Evolutionary conservation across 768 basidiomycete species (phyloP).

Genomic region (Russula sp.): DNA sequence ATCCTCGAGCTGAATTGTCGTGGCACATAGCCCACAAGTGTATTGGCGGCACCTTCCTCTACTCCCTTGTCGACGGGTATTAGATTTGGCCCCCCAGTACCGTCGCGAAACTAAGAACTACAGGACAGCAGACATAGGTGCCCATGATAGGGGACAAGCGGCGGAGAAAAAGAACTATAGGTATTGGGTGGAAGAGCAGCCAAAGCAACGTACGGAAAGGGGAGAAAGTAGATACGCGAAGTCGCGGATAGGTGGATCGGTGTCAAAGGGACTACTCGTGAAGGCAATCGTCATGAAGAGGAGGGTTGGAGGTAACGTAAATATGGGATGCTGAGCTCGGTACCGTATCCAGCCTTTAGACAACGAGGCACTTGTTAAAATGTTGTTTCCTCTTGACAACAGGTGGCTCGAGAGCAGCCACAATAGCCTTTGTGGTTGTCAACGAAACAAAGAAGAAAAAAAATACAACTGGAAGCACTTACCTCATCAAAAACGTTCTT

Average conservation of each 20-base stretch:
- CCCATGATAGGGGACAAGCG: slow-evolving; percentile 3
- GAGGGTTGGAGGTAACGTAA: slow-evolving; percentile 15
- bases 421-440: slow-evolving; percentile 67
- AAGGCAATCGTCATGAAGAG: slow-evolving; percentile 14
- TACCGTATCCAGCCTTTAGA: slow-evolving; percentile 46
- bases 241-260: slow-evolving; percentile 11
- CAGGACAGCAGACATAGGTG: slow-evolving; percentile 25
- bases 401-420: slow-evolving; percentile 96
- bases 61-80: slow-evolving; percentile 29
- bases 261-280: slow-evolving; percentile 18
- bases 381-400: slow-evolving; percentile 64
- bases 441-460: neutral
- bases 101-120: slow-evolving; percentile 30
- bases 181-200: slow-evolving; percentile 22
- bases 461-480: slow-evolving; percentile 30
- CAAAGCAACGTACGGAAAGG: slow-evolving; percentile 20
- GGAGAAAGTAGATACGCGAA: slow-evolving; percentile 18
- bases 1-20: neutral
- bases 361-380: slow-evolving; percentile 63
- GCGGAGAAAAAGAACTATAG: slow-evolving; percentile 21
- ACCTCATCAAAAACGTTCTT: slow-evolving; percentile 99
- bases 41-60: slow-evolving; percentile 1
- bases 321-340: slow-evolving; percentile 22
- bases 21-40: slow-evolving; percentile 1
- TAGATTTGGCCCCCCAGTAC: slow-evolving; percentile 31